These are phyloP conservation scores for Sicyos edulis DNA, from an alignment of 306 rosid genomes.

Conservation along the genomic window DNA sequence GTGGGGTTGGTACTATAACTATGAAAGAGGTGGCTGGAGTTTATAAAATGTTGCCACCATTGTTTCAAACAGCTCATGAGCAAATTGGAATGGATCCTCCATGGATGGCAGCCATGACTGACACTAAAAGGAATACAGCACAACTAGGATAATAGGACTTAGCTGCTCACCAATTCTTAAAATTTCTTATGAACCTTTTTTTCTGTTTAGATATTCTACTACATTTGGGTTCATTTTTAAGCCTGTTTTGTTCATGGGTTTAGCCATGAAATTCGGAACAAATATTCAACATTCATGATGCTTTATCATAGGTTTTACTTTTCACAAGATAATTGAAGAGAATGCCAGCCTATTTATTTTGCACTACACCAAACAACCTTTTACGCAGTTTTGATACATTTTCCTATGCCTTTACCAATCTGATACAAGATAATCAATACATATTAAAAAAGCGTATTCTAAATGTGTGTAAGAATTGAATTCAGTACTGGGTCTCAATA, in stretches of 20 bases:
- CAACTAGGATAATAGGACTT: background rate
- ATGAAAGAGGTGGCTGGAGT: slow-evolving; percentile 27
- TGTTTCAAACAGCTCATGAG: slow-evolving; percentile 32
- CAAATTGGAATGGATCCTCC: slow-evolving; percentile 29
- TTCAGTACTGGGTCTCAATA: background rate
- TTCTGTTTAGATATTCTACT: background rate
- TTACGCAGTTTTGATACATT: background rate
- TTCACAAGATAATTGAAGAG: slow-evolving; percentile 3
- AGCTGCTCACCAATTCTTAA: background rate
- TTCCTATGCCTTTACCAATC: slow-evolving; percentile 10
- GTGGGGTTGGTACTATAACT: slow-evolving; percentile 14
- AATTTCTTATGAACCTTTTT: background rate
- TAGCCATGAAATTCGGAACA: background rate
- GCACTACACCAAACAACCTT: background rate
- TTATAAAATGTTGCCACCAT: slow-evolving; percentile 29
- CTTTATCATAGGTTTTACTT: background rate
- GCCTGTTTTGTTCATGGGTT: background rate
- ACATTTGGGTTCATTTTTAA: background rate
- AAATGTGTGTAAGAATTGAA: background rate
- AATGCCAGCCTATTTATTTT: background rate
- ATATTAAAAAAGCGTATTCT: background rate
- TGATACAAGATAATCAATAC: background rate
- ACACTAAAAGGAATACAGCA: slow-evolving; percentile 2
- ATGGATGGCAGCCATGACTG: slow-evolving; percentile 25
- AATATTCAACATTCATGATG: background rate